Evolutionary conservation across 1,139 yeast species (phyloP).

Genomic region (Diutina mesorugosa): DNA sequence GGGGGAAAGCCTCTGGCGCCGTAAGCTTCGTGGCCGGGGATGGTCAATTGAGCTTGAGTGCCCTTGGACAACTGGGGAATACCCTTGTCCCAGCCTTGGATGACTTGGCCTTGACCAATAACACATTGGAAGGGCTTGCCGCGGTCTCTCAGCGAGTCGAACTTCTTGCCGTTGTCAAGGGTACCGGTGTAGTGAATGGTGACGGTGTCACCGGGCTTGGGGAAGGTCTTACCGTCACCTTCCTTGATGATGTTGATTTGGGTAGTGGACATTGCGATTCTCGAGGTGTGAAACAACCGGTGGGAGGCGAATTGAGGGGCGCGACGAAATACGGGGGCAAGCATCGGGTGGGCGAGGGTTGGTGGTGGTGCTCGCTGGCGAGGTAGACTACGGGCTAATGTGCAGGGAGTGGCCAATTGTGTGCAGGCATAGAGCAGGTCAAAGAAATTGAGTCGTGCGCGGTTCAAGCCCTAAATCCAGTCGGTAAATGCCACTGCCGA

Average conservation of each 20-base stretch:
- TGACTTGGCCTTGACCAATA: constrained; percentile 94
- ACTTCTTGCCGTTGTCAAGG: constrained; percentile 84
- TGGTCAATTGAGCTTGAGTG: constrained; percentile 81
- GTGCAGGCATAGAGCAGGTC: neutral
- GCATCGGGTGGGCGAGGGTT: neutral
- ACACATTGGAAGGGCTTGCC: constrained; percentile 87
- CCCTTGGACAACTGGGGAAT: constrained; percentile 87
- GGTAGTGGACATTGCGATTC: constrained; percentile 12
- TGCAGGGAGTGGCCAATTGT: neutral
- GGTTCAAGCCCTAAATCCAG: neutral
- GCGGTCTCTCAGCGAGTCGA: constrained; percentile 89
- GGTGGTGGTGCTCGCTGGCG: neutral
- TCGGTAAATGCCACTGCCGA: neutral
- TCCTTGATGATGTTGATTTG: constrained; percentile 32
- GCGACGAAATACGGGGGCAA: neutral
- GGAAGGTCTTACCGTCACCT: constrained; percentile 81
- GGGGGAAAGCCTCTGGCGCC: constrained; percentile 95
- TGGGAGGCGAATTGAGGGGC: neutral
- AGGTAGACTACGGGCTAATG: neutral
- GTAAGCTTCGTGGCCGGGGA: constrained; percentile 89
- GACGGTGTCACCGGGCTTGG: constrained; percentile 74
- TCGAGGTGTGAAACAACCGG: neutral
- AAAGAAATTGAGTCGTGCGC: neutral
- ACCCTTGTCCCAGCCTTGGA: constrained; percentile 92
- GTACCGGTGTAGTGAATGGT: constrained; percentile 95